Conservation (phyloP, 2,329 filamentous ascomycete genomes). For the Sordariomycetes sp. region DNA sequence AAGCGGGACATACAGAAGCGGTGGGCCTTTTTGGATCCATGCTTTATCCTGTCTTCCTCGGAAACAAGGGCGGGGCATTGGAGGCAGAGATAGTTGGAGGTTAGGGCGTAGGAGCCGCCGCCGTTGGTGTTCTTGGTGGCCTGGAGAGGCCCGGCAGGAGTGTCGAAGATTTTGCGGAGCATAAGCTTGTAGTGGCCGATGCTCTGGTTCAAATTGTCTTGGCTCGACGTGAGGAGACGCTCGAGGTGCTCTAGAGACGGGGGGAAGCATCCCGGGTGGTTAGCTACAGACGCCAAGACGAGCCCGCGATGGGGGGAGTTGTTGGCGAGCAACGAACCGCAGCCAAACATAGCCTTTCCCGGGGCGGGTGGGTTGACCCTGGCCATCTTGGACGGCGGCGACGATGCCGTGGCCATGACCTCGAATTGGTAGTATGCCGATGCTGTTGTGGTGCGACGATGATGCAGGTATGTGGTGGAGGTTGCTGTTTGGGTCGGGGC, state of each 20-base stretch:
- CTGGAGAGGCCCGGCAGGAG: constrained; percentile 41
- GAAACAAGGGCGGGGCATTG: constrained; percentile 62
- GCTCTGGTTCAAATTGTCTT: constrained; percentile 56
- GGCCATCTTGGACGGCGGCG: constrained; percentile 39
- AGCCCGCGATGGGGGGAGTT: neutral
- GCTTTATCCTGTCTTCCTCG: constrained; percentile 53
- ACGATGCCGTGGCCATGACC: constrained; percentile 30
- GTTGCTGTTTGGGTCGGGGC: neutral
- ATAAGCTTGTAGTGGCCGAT: constrained; percentile 64
- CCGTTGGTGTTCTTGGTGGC: constrained; percentile 50
- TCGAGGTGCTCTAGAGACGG: constrained; percentile 56
- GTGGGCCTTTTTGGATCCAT: constrained; percentile 60
- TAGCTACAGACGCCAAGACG: neutral
- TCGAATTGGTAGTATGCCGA: constrained; percentile 19
- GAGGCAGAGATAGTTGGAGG: constrained; percentile 60
- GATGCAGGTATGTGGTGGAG: neutral
- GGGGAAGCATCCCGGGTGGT: neutral
- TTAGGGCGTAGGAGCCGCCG: constrained; percentile 47
- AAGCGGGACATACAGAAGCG: constrained; percentile 51
- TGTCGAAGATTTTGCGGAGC: constrained; percentile 58
- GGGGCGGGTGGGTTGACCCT: constrained; percentile 49
- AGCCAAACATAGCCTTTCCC: constrained; percentile 52
- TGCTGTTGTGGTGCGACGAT: neutral
- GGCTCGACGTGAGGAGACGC: constrained; percentile 48
- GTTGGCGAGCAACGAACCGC: constrained; percentile 34